Conservation (phyloP, 352 stramenopile species). For the Phytophthora cactorum region DNA sequence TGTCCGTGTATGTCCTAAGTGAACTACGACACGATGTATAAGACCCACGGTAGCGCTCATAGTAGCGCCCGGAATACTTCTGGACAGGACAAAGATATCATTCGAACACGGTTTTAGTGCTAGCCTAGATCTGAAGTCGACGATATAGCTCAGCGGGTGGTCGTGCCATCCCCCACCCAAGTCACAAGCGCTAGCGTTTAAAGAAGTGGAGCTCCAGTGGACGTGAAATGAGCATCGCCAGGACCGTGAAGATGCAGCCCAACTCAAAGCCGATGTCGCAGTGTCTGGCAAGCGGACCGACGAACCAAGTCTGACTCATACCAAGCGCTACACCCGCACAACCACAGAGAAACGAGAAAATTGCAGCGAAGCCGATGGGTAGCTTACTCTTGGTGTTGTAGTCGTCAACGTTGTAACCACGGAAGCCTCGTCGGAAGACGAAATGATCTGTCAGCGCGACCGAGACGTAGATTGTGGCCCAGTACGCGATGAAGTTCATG, state of each 20-base stretch:
- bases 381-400: slow-evolving; percentile 44
- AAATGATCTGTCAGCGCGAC: slow-evolving; percentile 44
- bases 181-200: slow-evolving; percentile 20
- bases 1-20: too few relatives aligned
- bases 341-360: slow-evolving; percentile 44
- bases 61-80: too few relatives aligned
- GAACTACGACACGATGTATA: too few relatives aligned
- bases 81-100: too few relatives aligned
- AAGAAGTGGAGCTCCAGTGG: slow-evolving; percentile 43
- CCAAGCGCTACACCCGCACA: slow-evolving; percentile 36
- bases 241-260: slow-evolving; percentile 36
- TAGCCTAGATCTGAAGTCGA: slow-evolving; percentile 20
- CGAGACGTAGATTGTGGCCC: slow-evolving; percentile 41
- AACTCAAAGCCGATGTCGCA: slow-evolving; percentile 27
- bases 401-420: slow-evolving; percentile 44
- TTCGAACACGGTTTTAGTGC: slow-evolving; percentile 23
- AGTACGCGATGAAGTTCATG: slow-evolving; percentile 61
- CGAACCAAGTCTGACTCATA: slow-evolving; percentile 55
- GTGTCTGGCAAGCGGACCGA: slow-evolving; percentile 29
- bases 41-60: too few relatives aligned
- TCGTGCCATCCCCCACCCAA: slow-evolving; percentile 22
- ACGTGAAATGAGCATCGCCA: slow-evolving; percentile 35
- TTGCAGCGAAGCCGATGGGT: slow-evolving; percentile 39
- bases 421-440: slow-evolving; percentile 42
- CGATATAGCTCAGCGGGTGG: slow-evolving; percentile 20